Evolutionary conservation across 192 early-diverging fungal genomes (phyloP).

Genomic region (Funneliformis mosseae): DNA sequence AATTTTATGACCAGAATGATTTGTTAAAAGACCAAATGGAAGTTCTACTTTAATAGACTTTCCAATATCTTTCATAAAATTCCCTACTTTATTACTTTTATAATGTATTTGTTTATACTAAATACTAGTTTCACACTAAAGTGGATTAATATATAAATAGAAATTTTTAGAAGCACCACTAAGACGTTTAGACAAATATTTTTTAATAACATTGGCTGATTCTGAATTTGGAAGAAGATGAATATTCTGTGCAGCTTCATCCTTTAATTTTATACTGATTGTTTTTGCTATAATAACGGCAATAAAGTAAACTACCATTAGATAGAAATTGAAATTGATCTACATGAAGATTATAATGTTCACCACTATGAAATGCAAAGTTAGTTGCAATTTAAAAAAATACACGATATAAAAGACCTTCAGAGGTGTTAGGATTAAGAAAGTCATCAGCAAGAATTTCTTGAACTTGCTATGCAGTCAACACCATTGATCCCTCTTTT

Average conservation of each 20-base stretch:
- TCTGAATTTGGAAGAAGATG: background rate
- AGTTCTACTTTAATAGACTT: background rate
- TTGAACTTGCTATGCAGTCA: background rate
- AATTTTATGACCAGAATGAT: constrained; percentile 18
- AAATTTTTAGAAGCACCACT: background rate
- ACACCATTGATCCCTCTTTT: background rate
- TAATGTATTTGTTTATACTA: constrained; percentile 15
- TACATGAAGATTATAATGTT: background rate
- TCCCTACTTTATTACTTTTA: background rate
- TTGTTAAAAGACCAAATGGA: background rate
- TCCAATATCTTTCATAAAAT: constrained; percentile 17
- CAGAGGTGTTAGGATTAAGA: background rate
- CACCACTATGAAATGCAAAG: constrained; percentile 14
- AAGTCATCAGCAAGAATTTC: too few species aligned
- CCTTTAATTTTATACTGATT: background rate
- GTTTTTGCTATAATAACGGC: background rate
- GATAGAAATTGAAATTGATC: too few species aligned
- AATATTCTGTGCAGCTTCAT: too few species aligned
- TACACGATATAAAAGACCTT: background rate
- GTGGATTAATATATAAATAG: background rate
- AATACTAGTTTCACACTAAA: background rate
- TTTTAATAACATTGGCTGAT: background rate
- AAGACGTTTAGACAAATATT: constrained; percentile 12
- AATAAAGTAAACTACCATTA: background rate
- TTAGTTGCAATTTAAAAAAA: too few species aligned